Evolutionary conservation across 2,329 filamentous ascomycete genomes (phyloP).

Genomic region (Cercospora berteroae): DNA sequence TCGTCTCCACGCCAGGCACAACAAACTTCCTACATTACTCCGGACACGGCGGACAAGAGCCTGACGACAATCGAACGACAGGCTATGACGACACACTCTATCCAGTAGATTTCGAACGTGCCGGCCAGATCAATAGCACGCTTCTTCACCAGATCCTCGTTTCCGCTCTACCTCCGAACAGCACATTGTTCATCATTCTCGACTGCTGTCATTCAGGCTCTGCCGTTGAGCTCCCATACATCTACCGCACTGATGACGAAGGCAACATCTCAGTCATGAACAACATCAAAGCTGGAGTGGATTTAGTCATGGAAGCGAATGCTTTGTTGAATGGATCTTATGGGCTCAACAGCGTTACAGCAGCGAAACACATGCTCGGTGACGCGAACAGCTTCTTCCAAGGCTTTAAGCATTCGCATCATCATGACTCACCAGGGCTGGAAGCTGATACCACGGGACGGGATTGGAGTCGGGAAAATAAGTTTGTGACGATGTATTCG

Average conservation of each 20-base stretch:
- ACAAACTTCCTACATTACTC: constrained; percentile 59
- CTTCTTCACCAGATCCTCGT: constrained; percentile 55
- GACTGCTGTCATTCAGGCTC: constrained; percentile 64
- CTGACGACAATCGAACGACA: constrained; percentile 26
- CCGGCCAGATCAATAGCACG: constrained; percentile 55
- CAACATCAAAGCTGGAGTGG: constrained; percentile 53
- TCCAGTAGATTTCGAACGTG: constrained; percentile 41
- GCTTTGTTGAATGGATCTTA: constrained; percentile 50
- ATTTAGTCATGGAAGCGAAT: constrained; percentile 51
- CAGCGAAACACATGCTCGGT: constrained; percentile 52
- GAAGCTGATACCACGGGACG: constrained; percentile 41
- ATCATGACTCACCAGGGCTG: constrained; percentile 18
- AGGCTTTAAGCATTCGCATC: constrained; percentile 46
- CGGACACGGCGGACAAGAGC: constrained; percentile 55
- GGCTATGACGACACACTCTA: constrained; percentile 35
- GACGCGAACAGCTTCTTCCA: constrained; percentile 57
- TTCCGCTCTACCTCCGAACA: constrained; percentile 50
- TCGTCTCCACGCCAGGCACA: constrained; percentile 54
- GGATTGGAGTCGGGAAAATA: constrained; percentile 44
- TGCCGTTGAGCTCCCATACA: constrained; percentile 58
- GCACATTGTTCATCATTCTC: constrained; percentile 56
- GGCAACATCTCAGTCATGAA: constrained; percentile 58
- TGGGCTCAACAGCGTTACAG: constrained; percentile 7
- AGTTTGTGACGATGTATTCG: constrained; percentile 52
- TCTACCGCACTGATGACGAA: constrained; percentile 57